Conservation (phyloP, 2,329 filamentous ascomycete species). For the Colletotrichum musae region DNA sequence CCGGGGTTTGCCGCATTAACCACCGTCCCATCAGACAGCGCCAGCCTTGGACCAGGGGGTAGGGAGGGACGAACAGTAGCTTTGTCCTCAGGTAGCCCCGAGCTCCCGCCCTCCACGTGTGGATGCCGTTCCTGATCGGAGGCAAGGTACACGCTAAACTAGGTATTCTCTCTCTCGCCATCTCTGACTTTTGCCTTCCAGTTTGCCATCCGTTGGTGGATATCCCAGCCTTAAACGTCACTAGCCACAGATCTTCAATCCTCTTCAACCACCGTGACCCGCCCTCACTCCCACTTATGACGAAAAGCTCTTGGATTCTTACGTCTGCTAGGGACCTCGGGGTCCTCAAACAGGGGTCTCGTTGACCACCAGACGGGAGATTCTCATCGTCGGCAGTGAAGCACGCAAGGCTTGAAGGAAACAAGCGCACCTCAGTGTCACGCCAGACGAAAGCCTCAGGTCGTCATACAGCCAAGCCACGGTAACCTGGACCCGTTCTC, state of each 20-base stretch:
- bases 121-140: conserved; percentile 29
- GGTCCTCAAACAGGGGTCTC: not conserved
- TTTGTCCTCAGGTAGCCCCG: not conserved
- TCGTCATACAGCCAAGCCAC: conserved; percentile 38
- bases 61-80: conserved; percentile 4
- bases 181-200: not conserved
- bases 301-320: conserved; percentile 24
- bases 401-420: conserved; percentile 31
- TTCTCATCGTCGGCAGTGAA: not conserved
- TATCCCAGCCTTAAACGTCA: conserved; percentile 41
- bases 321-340: conserved; percentile 9
- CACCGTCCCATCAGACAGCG: not conserved
- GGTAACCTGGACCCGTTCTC: conserved; percentile 26
- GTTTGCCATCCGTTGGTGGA: conserved; percentile 21
- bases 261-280: conserved; percentile 35
- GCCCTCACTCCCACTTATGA: conserved; percentile 24
- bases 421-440: conserved; percentile 31
- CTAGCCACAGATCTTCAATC: conserved; percentile 41
- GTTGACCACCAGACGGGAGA: conserved; percentile 7
- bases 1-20: not conserved
- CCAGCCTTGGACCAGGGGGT: not conserved
- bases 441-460: conserved; percentile 21
- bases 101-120: conserved; percentile 27
- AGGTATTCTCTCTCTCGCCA: too few relatives aligned
- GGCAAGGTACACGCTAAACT: not conserved